Evolutionary conservation across 1,284 basidiomycete genomes (phyloP).

Genomic region (Leccinum pallidistipes): DNA sequence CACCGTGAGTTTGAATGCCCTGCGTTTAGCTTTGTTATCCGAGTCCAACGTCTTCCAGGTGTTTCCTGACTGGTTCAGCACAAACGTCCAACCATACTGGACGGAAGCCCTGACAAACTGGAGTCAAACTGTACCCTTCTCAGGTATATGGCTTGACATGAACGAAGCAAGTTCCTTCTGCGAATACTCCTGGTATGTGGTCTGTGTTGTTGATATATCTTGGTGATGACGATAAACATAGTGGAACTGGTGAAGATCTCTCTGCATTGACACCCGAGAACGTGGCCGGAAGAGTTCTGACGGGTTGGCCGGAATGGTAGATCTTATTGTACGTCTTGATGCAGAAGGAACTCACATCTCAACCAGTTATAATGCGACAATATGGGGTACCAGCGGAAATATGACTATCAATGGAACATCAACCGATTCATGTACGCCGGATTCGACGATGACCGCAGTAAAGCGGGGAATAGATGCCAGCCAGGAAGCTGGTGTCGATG

Average conservation of each 20-base stretch:
- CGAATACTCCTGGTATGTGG: conserved; percentile 56
- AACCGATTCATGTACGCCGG: conserved; percentile 44
- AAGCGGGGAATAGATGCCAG: conserved; percentile 40
- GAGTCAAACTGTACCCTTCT: conserved; percentile 54
- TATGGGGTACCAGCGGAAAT: conserved; percentile 71
- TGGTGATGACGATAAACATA: conserved; percentile 20
- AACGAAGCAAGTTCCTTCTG: conserved; percentile 70
- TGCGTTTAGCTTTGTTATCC: background rate
- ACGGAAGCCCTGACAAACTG: conserved; percentile 60
- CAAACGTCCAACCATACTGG: conserved; percentile 59
- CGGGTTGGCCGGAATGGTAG: conserved; percentile 64
- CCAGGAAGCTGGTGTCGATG: conserved; percentile 44
- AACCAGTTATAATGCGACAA: conserved; percentile 57
- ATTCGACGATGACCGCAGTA: background rate
- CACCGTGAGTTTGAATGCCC: conserved; percentile 31
- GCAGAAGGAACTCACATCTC: conserved; percentile 1
- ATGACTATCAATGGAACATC: conserved; percentile 67
- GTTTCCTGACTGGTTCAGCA: conserved; percentile 72
- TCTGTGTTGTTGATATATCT: background rate
- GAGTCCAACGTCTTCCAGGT: conserved; percentile 31
- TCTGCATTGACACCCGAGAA: conserved; percentile 36
- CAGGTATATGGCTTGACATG: conserved; percentile 79
- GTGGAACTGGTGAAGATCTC: conserved; percentile 55
- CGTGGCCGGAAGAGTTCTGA: conserved; percentile 48
- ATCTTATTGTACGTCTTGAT: conserved; percentile 3